A percentile compares a stretch with the other conserved stretches of the same genome.
Evolutionary conservation across 78 protist genomes (phyloP).

Genomic region (Dictyostelium intermedium): DNA sequence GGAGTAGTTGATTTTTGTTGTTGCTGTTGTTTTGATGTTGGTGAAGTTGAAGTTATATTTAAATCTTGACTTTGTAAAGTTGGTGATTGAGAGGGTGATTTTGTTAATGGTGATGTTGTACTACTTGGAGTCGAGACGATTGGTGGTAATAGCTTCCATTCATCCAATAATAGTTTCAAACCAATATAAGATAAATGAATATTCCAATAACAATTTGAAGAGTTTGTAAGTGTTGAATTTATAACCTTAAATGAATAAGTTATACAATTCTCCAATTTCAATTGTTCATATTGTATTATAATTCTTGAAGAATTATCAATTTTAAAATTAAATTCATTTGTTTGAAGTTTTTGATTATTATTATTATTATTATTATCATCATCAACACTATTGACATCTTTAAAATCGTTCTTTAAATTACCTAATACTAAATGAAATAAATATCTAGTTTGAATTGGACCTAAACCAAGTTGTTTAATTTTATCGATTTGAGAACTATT

Average conservation of each 20-base stretch:
- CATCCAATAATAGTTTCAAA: slow-evolving; percentile 41
- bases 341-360: neutral
- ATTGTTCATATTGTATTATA: slow-evolving; percentile 18
- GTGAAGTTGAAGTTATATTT: neutral
- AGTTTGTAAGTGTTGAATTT: slow-evolving; percentile 45
- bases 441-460: slow-evolving; percentile 42
- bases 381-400: neutral
- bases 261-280: slow-evolving; percentile 35
- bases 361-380: neutral
- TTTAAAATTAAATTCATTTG: neutral
- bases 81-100: slow-evolving; percentile 27
- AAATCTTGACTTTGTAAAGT: neutral
- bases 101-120: neutral
- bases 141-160: slow-evolving; percentile 65
- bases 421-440: slow-evolving; percentile 39
- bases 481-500: neutral
- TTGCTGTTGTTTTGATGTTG: neutral
- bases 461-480: slow-evolving; percentile 14
- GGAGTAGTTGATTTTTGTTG: neutral
- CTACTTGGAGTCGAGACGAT: neutral
- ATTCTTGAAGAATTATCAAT: slow-evolving; percentile 15
- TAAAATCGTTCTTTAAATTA: neutral
- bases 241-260: slow-evolving; percentile 61
- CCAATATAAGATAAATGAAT: slow-evolving; percentile 52
- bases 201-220: slow-evolving; percentile 72